Evolutionary conservation across 2,329 filamentous ascomycete genomes (phyloP).

Genomic region (Diaporthe capsici): DNA sequence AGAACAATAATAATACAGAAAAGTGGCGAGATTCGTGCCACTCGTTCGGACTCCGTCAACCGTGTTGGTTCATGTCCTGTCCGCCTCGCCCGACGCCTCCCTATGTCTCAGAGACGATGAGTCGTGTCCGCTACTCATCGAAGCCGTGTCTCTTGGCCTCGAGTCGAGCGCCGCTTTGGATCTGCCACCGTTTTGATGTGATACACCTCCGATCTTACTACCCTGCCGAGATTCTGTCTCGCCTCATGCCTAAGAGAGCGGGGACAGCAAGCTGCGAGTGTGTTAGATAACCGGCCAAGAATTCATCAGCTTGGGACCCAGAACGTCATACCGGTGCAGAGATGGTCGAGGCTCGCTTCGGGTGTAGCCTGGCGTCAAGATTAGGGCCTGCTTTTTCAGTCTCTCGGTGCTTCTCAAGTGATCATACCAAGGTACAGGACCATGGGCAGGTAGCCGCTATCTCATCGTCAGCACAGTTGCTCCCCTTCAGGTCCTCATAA

Average conservation of each 20-base stretch:
- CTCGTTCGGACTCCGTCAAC: background rate
- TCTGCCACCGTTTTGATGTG: background rate
- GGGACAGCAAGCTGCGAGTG: constrained; percentile 49
- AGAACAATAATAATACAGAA: constrained; percentile 37
- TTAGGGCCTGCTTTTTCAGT: constrained; percentile 40
- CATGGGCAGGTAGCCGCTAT: constrained; percentile 93
- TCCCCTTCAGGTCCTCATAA: background rate
- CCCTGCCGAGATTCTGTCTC: constrained; percentile 27
- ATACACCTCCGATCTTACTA: background rate
- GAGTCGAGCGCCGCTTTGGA: background rate
- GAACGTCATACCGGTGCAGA: constrained; percentile 39
- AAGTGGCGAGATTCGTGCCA: constrained; percentile 12
- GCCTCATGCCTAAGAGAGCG: constrained; percentile 66
- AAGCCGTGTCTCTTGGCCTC: background rate
- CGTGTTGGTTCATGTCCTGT: constrained; percentile 14
- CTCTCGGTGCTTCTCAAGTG: constrained; percentile 37
- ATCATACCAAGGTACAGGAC: constrained; percentile 93
- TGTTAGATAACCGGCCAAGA: constrained; percentile 32
- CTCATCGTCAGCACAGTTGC: constrained; percentile 52
- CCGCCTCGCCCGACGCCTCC: constrained; percentile 30
- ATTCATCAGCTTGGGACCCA: background rate
- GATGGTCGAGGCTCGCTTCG: constrained; percentile 92
- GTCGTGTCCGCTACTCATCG: constrained; percentile 11
- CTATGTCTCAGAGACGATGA: constrained; percentile 32
- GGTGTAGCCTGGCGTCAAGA: constrained; percentile 79